Conservation (phyloP, 805 yeast species). For the Hanseniaspora occidentalis region DNA sequence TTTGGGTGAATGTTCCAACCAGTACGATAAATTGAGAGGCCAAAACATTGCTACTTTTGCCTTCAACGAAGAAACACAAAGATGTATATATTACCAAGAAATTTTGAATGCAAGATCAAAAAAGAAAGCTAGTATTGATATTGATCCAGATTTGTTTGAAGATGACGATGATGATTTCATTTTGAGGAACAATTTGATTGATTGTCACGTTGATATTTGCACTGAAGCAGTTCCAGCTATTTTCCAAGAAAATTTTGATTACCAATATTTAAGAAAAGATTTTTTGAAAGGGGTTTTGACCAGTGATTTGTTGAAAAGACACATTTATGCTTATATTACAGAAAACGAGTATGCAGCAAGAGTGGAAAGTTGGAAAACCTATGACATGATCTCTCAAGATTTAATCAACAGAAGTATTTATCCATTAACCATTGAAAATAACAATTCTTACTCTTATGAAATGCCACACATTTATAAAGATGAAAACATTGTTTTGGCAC, state of each 20-base stretch:
- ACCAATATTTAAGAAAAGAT: constrained; percentile 74
- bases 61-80: constrained; percentile 56
- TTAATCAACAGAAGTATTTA: constrained; percentile 84
- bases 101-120: constrained; percentile 43
- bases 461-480: constrained; percentile 72
- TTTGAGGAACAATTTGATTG: constrained; percentile 85
- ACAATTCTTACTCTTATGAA: constrained; percentile 68
- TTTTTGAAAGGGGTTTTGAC: constrained; percentile 85
- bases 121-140: constrained; percentile 36
- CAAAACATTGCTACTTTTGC: constrained; percentile 79
- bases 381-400: constrained; percentile 84
- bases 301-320: constrained; percentile 80
- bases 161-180: constrained; percentile 40
- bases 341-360: constrained; percentile 80
- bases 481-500: constrained; percentile 84
- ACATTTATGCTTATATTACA: constrained; percentile 78
- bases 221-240: constrained; percentile 89
- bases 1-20: constrained; percentile 60
- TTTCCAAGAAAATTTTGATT: constrained; percentile 93
- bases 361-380: constrained; percentile 91
- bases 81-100: constrained; percentile 77
- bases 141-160: constrained; percentile 77
- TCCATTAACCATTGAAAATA: constrained; percentile 79
- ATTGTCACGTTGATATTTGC: constrained; percentile 93
- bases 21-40: constrained; percentile 75